phyloP scores from a whole-genome alignment of 2,329 filamentous ascomycete species.

The Neonectria magnoliae region DNA sequence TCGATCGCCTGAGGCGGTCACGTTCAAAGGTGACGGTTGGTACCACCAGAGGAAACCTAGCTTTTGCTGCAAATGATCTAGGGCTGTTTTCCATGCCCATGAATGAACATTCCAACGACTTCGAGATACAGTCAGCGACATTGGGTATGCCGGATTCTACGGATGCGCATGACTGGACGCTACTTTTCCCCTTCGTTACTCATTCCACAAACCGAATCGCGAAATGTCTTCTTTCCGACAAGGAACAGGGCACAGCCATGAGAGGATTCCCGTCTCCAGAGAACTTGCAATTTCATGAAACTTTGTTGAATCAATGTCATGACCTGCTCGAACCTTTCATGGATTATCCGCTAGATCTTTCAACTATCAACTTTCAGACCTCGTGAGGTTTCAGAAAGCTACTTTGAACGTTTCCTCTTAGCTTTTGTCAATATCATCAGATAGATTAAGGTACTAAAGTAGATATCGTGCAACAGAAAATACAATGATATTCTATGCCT shows the following conservation, averaged over 20 bases:
- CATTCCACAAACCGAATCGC: slow-evolving; percentile 31
- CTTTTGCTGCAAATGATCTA: background rate
- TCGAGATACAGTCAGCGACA: slow-evolving; percentile 15
- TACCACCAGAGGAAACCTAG: background rate
- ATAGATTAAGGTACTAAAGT: too few relatives aligned
- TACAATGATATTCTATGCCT: too few relatives aligned
- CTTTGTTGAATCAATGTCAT: slow-evolving; percentile 30
- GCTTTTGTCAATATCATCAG: too few relatives aligned
- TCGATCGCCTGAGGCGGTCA: slow-evolving; percentile 29
- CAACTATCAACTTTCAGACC: slow-evolving; percentile 21
- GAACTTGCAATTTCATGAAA: slow-evolving; percentile 31
- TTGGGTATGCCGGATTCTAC: background rate
- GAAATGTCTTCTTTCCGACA: slow-evolving; percentile 29
- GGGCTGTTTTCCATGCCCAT: background rate
- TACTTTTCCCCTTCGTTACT: slow-evolving; percentile 34
- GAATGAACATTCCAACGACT: background rate
- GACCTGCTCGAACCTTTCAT: slow-evolving; percentile 36
- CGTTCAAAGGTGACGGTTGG: background rate
- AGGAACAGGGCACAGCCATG: slow-evolving; percentile 26
- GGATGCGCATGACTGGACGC: slow-evolving; percentile 30
- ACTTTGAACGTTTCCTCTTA: too few relatives aligned
- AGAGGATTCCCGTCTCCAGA: slow-evolving; percentile 28
- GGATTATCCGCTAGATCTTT: slow-evolving; percentile 35
- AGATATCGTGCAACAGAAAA: too few relatives aligned
- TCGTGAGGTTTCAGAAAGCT: background rate